phyloP scores from a whole-genome alignment of 345 rosid species.

The Ailanthus altissimus region DNA sequence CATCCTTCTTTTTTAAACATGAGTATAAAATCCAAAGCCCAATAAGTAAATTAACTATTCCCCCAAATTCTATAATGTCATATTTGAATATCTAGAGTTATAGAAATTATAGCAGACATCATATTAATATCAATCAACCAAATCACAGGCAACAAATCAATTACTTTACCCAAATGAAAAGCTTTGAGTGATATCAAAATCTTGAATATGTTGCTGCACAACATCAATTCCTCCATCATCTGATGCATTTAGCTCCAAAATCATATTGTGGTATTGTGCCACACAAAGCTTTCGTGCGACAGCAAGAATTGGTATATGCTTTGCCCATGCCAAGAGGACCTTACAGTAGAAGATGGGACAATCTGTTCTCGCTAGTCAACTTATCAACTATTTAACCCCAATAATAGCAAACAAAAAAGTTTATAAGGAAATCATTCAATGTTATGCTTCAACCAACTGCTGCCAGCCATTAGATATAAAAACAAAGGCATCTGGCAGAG shows the following conservation, averaged over 20 bases:
- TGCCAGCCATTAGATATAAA: background rate
- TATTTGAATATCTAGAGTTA: constrained; percentile 6
- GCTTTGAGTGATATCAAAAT: constrained; percentile 97
- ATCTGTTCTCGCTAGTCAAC: constrained; percentile 86
- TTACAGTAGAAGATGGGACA: constrained; percentile 89
- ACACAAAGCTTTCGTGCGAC: constrained; percentile 95
- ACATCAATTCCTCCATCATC: constrained; percentile 97
- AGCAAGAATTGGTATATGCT: constrained; percentile 97
- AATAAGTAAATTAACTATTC: background rate
- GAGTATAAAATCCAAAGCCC: background rate
- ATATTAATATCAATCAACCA: too few relatives aligned
- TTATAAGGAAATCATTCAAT: background rate
- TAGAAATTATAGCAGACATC: background rate
- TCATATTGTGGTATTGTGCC: constrained; percentile 70
- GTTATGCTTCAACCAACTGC: background rate
- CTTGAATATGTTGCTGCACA: constrained; percentile 91
- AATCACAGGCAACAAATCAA: background rate
- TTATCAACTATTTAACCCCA: constrained; percentile 66
- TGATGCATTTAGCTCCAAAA: constrained; percentile 94
- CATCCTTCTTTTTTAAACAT: background rate
- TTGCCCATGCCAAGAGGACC: constrained; percentile 99
- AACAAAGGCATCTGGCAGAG: background rate
- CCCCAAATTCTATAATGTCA: background rate
- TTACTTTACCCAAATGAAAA: constrained; percentile 69
- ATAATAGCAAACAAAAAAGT: constrained; percentile 2